phyloP scores from a whole-genome alignment of 1,139 yeast genomes.

The Entelexis sorbosivorans region DNA sequence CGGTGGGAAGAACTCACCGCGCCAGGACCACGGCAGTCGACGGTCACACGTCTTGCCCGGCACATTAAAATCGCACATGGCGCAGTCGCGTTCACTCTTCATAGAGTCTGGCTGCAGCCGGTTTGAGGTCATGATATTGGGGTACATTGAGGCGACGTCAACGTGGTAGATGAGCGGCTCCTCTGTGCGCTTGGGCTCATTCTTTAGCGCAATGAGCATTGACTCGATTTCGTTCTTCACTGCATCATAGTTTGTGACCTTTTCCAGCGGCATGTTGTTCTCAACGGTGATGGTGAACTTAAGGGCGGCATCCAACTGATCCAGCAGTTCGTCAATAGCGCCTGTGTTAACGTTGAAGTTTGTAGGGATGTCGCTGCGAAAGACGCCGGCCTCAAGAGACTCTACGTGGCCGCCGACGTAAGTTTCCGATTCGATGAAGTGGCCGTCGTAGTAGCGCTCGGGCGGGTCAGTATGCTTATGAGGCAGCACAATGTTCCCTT shows the following conservation, averaged over 20 bases:
- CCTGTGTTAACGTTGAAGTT: constrained; percentile 70
- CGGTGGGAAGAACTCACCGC: constrained; percentile 92
- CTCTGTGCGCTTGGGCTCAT: constrained; percentile 57
- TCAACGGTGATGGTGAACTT: constrained; percentile 80
- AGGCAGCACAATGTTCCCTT: constrained; percentile 66
- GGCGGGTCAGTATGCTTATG: constrained; percentile 88
- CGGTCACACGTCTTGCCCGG: constrained; percentile 93
- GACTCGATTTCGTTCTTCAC: constrained; percentile 48
- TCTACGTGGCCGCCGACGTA: constrained; percentile 99
- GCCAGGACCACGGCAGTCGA: constrained; percentile 92
- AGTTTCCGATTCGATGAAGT: constrained; percentile 85
- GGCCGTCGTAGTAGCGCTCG: constrained; percentile 90
- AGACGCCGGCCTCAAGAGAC: constrained; percentile 94
- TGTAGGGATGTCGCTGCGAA: constrained; percentile 72
- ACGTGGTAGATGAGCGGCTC: constrained; percentile 88
- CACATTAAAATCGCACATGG: constrained; percentile 91
- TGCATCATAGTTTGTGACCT: constrained; percentile 71
- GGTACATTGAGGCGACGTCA: constrained; percentile 99
- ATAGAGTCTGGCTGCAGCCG: constrained; percentile 96
- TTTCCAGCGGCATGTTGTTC: constrained; percentile 56
- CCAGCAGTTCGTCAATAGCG: constrained; percentile 69
- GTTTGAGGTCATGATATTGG: constrained; percentile 96
- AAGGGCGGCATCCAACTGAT: constrained; percentile 64
- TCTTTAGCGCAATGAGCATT: constrained; percentile 47
- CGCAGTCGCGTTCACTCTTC: constrained; percentile 92